Evolutionary conservation across 352 stramenopile genomes (phyloP).

Genomic region (Phytophthora sansomeana): DNA sequence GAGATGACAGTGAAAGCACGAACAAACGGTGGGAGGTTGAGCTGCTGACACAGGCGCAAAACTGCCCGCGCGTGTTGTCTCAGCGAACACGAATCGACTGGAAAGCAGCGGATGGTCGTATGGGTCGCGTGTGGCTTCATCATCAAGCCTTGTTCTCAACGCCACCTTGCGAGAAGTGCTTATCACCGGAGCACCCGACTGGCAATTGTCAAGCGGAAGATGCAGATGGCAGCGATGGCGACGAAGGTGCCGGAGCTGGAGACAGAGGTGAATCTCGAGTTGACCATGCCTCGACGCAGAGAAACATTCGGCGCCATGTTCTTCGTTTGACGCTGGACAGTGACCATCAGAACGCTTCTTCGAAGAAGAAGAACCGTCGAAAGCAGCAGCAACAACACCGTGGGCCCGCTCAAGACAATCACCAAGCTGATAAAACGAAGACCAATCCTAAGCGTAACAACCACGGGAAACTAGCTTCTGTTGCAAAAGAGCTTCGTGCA

Average conservation of each 20-base stretch:
- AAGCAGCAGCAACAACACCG: constrained; percentile 36
- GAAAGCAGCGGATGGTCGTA: constrained; percentile 33
- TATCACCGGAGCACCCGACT: constrained; percentile 42
- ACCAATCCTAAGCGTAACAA: constrained; percentile 15
- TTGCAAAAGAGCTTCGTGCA: constrained; percentile 13
- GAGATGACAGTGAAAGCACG: constrained; percentile 2
- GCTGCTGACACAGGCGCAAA: constrained; percentile 32
- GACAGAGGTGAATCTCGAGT: constrained; percentile 12
- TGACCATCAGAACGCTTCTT: constrained; percentile 5
- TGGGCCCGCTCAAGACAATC: neutral
- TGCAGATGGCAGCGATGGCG: constrained; percentile 7
- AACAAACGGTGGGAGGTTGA: constrained; percentile 52
- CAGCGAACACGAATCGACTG: constrained; percentile 54
- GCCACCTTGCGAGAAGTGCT: constrained; percentile 43
- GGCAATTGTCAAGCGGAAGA: constrained; percentile 24
- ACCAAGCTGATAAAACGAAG: constrained; percentile 7
- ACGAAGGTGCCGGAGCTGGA: constrained; percentile 18
- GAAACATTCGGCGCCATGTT: constrained; percentile 33
- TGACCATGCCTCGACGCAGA: constrained; percentile 8
- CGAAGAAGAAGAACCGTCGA: constrained; percentile 28
- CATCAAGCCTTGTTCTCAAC: constrained; percentile 49
- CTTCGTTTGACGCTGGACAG: constrained; percentile 32
- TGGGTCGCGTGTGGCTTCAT: constrained; percentile 53
- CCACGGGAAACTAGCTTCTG: constrained; percentile 1
- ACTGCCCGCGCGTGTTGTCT: constrained; percentile 42